phyloP scores from a whole-genome alignment of 177 flowering plant genomes.

The Vitis hybrid region DNA sequence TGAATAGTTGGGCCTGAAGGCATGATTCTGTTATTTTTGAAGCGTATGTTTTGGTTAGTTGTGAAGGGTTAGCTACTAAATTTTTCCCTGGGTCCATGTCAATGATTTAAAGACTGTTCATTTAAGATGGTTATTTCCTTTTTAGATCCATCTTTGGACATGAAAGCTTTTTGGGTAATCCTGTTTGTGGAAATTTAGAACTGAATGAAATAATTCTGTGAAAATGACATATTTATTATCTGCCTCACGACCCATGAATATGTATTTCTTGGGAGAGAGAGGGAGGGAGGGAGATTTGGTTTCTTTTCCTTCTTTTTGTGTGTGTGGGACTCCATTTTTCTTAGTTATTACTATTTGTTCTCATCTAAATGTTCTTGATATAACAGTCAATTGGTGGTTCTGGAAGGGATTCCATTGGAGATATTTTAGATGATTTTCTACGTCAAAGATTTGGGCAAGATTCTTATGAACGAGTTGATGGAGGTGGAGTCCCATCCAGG shows the following conservation, averaged over 20 bases:
- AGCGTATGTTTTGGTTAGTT: not conserved
- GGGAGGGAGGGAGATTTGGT: too few species aligned
- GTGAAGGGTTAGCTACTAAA: not conserved
- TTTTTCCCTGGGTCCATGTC: not conserved
- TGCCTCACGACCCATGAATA: not conserved
- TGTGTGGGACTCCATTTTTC: not conserved
- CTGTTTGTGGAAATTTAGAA: not conserved
- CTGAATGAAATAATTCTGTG: not conserved
- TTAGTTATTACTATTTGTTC: not conserved
- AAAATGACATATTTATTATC: not conserved
- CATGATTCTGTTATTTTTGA: too few species aligned
- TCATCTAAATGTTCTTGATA: not conserved
- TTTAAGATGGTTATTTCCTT: not conserved
- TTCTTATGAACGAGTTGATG: conserved; percentile 82
- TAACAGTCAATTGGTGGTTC: conserved; percentile 59
- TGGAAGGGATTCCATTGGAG: conserved; percentile 52
- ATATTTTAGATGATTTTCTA: conserved; percentile 79
- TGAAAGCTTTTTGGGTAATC: not conserved
- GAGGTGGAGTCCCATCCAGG: conserved; percentile 33
- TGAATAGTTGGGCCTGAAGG: too few species aligned
- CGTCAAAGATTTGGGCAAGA: conserved; percentile 70
- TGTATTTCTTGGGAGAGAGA: too few species aligned
- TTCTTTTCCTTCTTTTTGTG: not conserved
- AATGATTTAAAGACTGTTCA: too few species aligned
- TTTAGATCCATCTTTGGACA: not conserved